Evolutionary conservation across 2,329 filamentous ascomycete genomes (phyloP).

Genomic region (Neospermospora avenae): DNA sequence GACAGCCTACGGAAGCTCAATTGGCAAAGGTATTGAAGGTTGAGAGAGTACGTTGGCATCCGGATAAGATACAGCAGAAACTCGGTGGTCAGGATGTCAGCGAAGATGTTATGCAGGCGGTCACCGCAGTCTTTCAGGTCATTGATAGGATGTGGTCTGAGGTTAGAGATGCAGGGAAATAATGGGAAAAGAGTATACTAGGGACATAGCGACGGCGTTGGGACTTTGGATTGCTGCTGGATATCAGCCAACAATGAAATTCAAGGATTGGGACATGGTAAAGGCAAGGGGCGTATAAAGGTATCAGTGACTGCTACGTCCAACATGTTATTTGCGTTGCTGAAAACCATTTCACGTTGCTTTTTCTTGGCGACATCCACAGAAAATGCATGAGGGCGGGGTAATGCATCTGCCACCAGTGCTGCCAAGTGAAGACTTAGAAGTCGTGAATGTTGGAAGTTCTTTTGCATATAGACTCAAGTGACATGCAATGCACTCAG

Average conservation of each 20-base stretch:
- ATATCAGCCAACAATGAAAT: background rate
- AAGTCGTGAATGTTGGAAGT: background rate
- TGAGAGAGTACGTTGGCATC: slow-evolving; percentile 93
- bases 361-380: background rate
- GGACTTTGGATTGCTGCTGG: background rate
- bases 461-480: too few relatives aligned
- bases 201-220: slow-evolving; percentile 24
- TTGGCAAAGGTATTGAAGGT: slow-evolving; percentile 61
- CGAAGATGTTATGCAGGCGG: slow-evolving; percentile 66
- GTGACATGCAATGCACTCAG: background rate
- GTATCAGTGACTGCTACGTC: background rate
- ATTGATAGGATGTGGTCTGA: slow-evolving; percentile 80
- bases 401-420: background rate
- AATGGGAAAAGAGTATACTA: background rate
- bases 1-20: slow-evolving; percentile 35
- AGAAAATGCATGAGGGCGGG: background rate
- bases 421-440: background rate
- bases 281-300: background rate
- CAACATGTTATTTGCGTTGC: background rate
- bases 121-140: slow-evolving; percentile 89
- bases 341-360: background rate
- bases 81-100: slow-evolving; percentile 71
- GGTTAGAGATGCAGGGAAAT: slow-evolving; percentile 22
- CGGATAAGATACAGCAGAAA: slow-evolving; percentile 93
- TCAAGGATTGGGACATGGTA: background rate